Percentiles rank a stretch among this genome's conserved stretches.
Evolutionary conservation across 805 yeast genomes (phyloP).

Genomic region (Saccharomyces eubayanus): DNA sequence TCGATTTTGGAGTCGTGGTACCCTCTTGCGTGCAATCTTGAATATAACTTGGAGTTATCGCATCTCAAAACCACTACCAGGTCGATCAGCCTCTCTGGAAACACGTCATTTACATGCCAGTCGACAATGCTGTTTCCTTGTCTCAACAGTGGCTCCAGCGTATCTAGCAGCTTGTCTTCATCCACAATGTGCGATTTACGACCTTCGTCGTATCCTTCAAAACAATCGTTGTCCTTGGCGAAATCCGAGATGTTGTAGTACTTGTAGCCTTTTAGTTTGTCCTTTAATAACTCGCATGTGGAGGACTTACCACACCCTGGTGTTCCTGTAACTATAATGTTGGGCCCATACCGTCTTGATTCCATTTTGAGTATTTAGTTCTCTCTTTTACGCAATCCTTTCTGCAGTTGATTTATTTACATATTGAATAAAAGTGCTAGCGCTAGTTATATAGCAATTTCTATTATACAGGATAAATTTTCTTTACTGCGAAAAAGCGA

Average conservation of each 20-base stretch:
- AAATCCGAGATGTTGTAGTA: constrained; percentile 65
- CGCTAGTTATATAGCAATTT: not conserved
- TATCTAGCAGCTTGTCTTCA: constrained; percentile 81
- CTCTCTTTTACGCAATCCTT: not conserved
- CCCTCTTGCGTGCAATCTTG: constrained; percentile 65
- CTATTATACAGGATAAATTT: not conserved
- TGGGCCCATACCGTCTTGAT: constrained; percentile 39
- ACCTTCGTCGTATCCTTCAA: constrained; percentile 78
- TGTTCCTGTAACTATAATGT: constrained; percentile 88
- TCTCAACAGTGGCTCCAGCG: constrained; percentile 65
- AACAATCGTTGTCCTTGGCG: constrained; percentile 68
- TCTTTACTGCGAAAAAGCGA: not conserved
- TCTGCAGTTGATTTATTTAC: not conserved
- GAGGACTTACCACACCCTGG: constrained; percentile 49
- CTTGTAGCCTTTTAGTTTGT: constrained; percentile 33
- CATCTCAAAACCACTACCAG: constrained; percentile 83
- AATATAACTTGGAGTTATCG: constrained; percentile 62
- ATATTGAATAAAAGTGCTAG: not conserved
- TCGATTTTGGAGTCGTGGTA: constrained; percentile 75
- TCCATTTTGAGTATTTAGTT: constrained; percentile 5
- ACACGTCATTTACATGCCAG: constrained; percentile 96
- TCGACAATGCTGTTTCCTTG: constrained; percentile 87
- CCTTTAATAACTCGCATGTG: constrained; percentile 24
- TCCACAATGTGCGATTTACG: constrained; percentile 85
- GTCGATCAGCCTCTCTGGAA: constrained; percentile 89